Evolutionary conservation across 1,139 yeast genomes (phyloP).

Genomic region (Geotrichum reessii): DNA sequence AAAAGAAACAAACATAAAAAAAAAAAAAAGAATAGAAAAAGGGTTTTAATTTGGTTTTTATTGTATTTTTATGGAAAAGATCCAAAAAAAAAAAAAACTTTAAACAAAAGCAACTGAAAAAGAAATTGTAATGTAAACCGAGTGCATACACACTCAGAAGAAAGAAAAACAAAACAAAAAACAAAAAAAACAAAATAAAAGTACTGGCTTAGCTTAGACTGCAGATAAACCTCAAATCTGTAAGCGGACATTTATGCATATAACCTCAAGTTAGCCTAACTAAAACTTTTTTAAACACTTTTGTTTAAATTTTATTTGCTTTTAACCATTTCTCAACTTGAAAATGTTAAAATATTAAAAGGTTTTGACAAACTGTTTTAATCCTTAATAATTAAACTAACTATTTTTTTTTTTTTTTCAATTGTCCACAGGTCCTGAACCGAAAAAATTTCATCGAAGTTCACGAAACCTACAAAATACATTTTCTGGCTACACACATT

Average conservation of each 20-base stretch:
- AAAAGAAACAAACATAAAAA: slow-evolving; percentile 2
- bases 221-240: background rate
- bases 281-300: background rate
- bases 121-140: background rate
- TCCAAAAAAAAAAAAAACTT: background rate
- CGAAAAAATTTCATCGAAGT: background rate
- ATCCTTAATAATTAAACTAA: background rate
- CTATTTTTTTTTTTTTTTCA: background rate
- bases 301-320: background rate
- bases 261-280: background rate
- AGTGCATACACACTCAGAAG: background rate
- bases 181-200: background rate
- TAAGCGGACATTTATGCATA: background rate
- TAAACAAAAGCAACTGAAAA: background rate
- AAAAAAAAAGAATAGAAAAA: background rate
- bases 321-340: too few relatives aligned
- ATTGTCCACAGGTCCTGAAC: background rate
- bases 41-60: background rate
- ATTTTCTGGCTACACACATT: background rate
- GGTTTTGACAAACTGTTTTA: background rate
- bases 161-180: background rate
- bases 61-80: slow-evolving; percentile 7
- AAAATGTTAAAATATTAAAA: too few relatives aligned
- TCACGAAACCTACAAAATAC: background rate
- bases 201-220: background rate